These are phyloP conservation scores for Aspergillus sp. DNA, from an alignment of 2,329 filamentous ascomycete species.

Conservation along the genomic window DNA sequence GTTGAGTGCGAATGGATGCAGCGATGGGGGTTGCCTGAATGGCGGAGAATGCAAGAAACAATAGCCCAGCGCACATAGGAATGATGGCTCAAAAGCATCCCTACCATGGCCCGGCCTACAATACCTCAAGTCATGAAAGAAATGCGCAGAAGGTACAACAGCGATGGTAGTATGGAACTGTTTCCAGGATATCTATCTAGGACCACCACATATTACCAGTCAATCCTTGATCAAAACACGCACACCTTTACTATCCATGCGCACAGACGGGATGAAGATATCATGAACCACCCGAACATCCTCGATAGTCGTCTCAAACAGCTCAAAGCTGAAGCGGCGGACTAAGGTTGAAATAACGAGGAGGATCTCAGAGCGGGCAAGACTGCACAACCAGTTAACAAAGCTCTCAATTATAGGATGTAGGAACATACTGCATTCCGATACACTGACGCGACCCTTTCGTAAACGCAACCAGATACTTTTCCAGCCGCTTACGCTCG, in stretches of 20 bases:
- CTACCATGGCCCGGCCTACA: too few relatives aligned
- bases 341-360: conserved; percentile 3
- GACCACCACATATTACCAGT: too few relatives aligned
- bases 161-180: too few relatives aligned
- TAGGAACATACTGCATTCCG: conserved; percentile 40
- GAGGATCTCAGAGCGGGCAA: conserved; percentile 9
- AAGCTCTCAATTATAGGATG: not conserved
- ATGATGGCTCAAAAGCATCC: too few relatives aligned
- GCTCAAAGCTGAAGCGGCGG: conserved; percentile 1
- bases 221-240: not conserved
- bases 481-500: conserved; percentile 32
- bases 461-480: conserved; percentile 40
- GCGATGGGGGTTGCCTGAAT: conserved; percentile 17
- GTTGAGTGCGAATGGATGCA: conserved; percentile 23
- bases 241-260: conserved; percentile 10
- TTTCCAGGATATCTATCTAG: too few relatives aligned
- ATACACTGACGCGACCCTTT: conserved; percentile 47
- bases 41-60: conserved; percentile 11
- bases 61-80: too few relatives aligned
- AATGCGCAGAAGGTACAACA: too few relatives aligned
- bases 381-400: not conserved
- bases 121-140: too few relatives aligned
- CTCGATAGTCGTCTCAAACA: conserved; percentile 8
- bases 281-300: conserved; percentile 5
- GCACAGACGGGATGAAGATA: conserved; percentile 6